Base-by-base conservation (phyloP, 768 basidiomycete genomes). In the Mycena sanguinolenta region DNA sequence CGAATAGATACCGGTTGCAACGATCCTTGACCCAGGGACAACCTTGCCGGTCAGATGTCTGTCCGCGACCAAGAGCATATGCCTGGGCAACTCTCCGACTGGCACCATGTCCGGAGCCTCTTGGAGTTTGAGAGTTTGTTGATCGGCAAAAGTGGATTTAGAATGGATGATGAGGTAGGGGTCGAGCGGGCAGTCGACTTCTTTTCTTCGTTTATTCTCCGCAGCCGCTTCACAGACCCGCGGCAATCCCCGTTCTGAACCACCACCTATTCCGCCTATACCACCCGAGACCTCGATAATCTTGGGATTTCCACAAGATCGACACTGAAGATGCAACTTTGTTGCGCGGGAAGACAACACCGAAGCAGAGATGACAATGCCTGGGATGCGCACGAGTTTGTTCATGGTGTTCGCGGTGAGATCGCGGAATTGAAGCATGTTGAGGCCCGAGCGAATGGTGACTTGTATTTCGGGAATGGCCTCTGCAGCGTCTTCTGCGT, bases 101-200 rank as follows among this genome's bases (percentile, higher is more conserved):
- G 98, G 98, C 1, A 99, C 98, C 95, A 98, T 98, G 79, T 99
- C 98, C 0, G 98, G 98, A 21, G 97, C 97, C 81, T 99, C 98
- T 81, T 99, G 98, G 16, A 99, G 88, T 79, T 99, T 99, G 75
- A 99, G 87, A 14, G 90, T 94, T 81, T 99, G 98, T 74, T 98
- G 96, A 78, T 99, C 98, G 10, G 96, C 92, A 77, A 99, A 99
- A 8, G 89, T 86, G 36, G 95, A 99, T 81, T 95, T 95, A 42
- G 95, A 92, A 80, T 99, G 98, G 19, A 98, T 85, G 77, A 99
- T 97, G 61, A 96, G 86, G 82, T 97, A 99, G 1, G 98, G 98
- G 78, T 99, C 98, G 63, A 99, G 80, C 0, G 96, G 96, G 77
- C 98, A 99, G 73, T 97, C 93, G 75, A 50, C 49, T 2, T 99